Base-by-base conservation (phyloP, 805 yeast species). In the Ogataea pilisensis region DNA sequence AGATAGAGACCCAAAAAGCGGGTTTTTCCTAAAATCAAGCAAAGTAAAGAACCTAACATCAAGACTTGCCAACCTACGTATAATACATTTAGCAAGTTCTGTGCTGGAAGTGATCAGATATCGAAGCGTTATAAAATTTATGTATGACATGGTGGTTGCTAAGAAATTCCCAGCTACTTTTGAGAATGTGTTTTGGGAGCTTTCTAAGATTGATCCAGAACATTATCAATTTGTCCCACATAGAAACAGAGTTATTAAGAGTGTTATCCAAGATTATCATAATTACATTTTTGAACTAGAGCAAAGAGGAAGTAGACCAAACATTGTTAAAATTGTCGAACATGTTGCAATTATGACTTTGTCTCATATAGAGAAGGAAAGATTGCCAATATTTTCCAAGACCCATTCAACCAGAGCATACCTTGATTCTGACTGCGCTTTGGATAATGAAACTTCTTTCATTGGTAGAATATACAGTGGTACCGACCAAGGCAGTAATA, bases 171-270 rank as follows among this genome's bases (percentile, higher is more conserved):
- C 51, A 2, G 20, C 18, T 5, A 44, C 40, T 21, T 24, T 44
- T 8, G 61, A 57, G 29, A 21, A 35, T 2, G 35, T 51, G 3
- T 40, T 50, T 3, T 8, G 47, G n/a, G 17, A 46, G 9, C 18
- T 55, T 12, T 40, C 50, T 22, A 28, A 36, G 9, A 18, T 55
- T 8, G 61, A 57, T 34, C 50, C 59, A 3, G 38, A 49, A 22
- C 53, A 44, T 33, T 48, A 48, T 38, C 60, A 57, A 29, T 42
- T 54, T 14, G 17, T 42, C 5, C 34, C 32, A 2, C 26, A 14
- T 14, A 42, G 60, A 27, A n/a, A 39, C 25, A 26, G 41, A 12
- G 37, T 52, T 6, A 24, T 46, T 5, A 31, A 24, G 12, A 24
- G 30, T 7, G 19, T 16, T 16, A 8, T 29, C 5, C n/a, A 22